Base-by-base conservation (phyloP, 2,329 filamentous ascomycete genomes). In the Dactylellina haptotyla region DNA sequence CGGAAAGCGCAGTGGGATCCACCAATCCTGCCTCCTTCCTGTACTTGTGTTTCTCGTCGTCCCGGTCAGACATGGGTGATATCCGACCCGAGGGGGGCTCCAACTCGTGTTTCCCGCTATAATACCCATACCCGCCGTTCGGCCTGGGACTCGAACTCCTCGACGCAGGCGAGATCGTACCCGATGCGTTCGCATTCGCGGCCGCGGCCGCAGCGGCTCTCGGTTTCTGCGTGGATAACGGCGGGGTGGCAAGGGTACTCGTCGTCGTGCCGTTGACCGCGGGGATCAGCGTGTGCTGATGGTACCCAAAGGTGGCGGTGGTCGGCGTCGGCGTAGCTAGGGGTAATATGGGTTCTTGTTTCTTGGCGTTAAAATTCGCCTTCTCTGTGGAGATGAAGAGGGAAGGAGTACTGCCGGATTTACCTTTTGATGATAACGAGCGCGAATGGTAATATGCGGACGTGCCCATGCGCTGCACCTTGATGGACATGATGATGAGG, bases 291-390 rank as follows among this genome's bases (percentile, higher is more conserved):
- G 63, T 64, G 30, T 75, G 70, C 50, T 67, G 64, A 32, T 75
- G 63, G 23, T 69, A 69, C 14, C 45, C 63, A 20, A 73, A 73
- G 26, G 63, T 75, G 25, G 64, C 70, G 37, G 70, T 67, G 41
- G 62, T 75, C 37, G 70, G 64, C 30, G 64, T 75, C 25, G 70
- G 70, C 9, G 64, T 75, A 50, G 63, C 70, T 75, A 67, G 53
- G 10, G 63, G 70, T 16, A 69, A 51, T 18, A 67, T 46, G 41
- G 70, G 63, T 63, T 75, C 64, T 75, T 69, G 70, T 75, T 73
- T 73, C 61, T 73, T 73, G 69, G 69, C 69, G 69, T 73, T 73
- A 73, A 73, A 73, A 73, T 73, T 73, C 69, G 69, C 69, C 69
- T 73, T 73, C 41, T 73, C 69, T 73, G 69, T 48, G 56, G 69